These are phyloP conservation scores for Trichoderma simmonsii DNA, from an alignment of 2,329 filamentous ascomycete species.

Conservation along the genomic window DNA sequence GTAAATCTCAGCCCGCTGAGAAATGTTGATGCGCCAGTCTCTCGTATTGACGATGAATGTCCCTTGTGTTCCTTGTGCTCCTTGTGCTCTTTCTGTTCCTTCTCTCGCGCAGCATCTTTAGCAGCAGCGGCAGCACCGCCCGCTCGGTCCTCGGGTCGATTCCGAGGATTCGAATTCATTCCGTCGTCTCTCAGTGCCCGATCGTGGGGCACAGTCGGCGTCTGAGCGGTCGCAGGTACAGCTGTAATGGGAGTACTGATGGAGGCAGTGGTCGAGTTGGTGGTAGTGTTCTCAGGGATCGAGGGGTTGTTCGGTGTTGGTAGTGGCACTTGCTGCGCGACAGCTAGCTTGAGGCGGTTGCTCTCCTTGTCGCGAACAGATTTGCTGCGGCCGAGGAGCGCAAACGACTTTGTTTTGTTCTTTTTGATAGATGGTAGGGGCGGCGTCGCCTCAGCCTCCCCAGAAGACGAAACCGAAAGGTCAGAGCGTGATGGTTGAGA, in stretches of 20 bases:
- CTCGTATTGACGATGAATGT: constrained; percentile 55
- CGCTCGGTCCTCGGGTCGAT: constrained; percentile 69
- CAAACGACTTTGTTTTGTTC: constrained; percentile 55
- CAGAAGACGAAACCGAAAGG: constrained; percentile 48
- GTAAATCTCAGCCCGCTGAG: constrained; percentile 72
- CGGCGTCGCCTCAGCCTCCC: constrained; percentile 43
- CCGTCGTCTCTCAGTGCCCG: constrained; percentile 66
- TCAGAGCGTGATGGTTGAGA: constrained; percentile 50
- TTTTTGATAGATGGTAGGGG: constrained; percentile 41
- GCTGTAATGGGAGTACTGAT: constrained; percentile 21
- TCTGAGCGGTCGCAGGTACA: constrained; percentile 44
- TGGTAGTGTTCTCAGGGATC: constrained; percentile 29
- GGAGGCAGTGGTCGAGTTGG: constrained; percentile 13
- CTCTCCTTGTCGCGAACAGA: constrained; percentile 52
- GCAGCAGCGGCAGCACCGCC: constrained; percentile 34
- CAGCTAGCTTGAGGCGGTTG: constrained; percentile 37
- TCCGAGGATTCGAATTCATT: constrained; percentile 62
- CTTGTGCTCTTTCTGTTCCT: constrained; percentile 36
- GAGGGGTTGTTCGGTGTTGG: constrained; percentile 28
- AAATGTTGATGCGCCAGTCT: constrained; percentile 61
- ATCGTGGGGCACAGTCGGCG: constrained; percentile 63
- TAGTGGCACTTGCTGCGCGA: constrained; percentile 3
- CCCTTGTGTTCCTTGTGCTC: constrained; percentile 38
- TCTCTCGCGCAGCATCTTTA: constrained; percentile 46
- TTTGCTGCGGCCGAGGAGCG: constrained; percentile 48